Base-by-base conservation (phyloP, 2,329 filamentous ascomycete species). In the Hypoxylon sp. region DNA sequence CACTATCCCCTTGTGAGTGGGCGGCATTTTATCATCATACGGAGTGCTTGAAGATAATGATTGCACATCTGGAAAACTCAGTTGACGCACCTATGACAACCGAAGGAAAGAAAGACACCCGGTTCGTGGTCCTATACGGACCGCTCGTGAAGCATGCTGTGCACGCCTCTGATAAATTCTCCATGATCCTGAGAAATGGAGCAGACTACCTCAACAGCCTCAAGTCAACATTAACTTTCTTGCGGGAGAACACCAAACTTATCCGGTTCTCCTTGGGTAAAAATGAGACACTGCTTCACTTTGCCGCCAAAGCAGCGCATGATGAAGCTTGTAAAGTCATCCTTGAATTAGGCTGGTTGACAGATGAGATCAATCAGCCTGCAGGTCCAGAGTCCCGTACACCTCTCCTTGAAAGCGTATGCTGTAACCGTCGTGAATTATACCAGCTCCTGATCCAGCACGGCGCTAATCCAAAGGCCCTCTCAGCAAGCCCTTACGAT, bases 21-120 rank as follows among this genome's bases (percentile, higher is more conserved):
- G 50, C 50, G 7, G 50, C 50, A n/a, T 52, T 13, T 17, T 35
- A 21, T 21, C 50, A 52, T 15, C 29, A 52, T 35, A 52, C 50
- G 10, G 50, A 52, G 2, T 52, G 50, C 35, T 52, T 52, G n/a
- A 52, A 37, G 8, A 35, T 35, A n/a, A 52, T 52, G n/a, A 52
- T 52, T 2, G 31, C 24, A 2, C 31, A 52, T 17, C 17, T 52
- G 13, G 50, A 52, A 17, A 3, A 11, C 3, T 24, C 15, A 6
- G 5, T 6, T 1, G 8, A 10, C 21, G 17, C 10, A 37, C 50
- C 50, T 2, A 52, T 24, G 50, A 52, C 50, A 3, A 52, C 50
- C 0, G 50, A 52, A 37, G 50, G 50, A 6, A 52, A 52, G 31
- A 37, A 37, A 52, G 50, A 52, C 13, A 3, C 2, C 4, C 50